A percentile compares a stretch with the other conserved stretches of the same genome.
These are phyloP conservation scores for Phaffomyces antillensis DNA, from an alignment of 805 yeast species.

Conservation along the genomic window DNA sequence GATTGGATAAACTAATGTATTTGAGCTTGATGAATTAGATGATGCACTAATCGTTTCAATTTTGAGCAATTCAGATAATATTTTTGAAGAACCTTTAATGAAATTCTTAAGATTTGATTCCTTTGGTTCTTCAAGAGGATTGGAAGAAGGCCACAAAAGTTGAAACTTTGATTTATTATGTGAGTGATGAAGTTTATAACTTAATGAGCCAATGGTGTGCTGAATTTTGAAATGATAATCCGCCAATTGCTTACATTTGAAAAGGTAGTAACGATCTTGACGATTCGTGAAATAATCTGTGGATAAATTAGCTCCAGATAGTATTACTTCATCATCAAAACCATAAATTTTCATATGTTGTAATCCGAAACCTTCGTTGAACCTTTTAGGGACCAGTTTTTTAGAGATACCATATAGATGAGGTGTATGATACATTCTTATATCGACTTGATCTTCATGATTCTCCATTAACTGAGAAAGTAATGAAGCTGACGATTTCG, in stretches of 20 bases:
- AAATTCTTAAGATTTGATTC: slow-evolving; percentile 43
- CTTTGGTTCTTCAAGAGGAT: slow-evolving; percentile 62
- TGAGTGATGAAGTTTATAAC: slow-evolving; percentile 54
- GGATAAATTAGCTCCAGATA: slow-evolving; percentile 89
- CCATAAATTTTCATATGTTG: slow-evolving; percentile 98
- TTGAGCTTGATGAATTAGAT: slow-evolving; percentile 13
- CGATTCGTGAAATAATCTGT: slow-evolving; percentile 89
- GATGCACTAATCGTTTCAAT: slow-evolving; percentile 4
- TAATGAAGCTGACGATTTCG: slow-evolving; percentile 64
- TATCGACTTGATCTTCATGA: slow-evolving; percentile 64
- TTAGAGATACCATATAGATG: slow-evolving; percentile 63
- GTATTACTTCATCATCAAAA: slow-evolving; percentile 79
- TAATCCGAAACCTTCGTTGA: slow-evolving; percentile 86
- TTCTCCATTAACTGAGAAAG: slow-evolving; percentile 58
- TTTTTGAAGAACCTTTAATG: slow-evolving; percentile 45
- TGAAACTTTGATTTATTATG: slow-evolving; percentile 41
- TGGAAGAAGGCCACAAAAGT: slow-evolving; percentile 68
- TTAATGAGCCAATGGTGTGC: slow-evolving; percentile 55
- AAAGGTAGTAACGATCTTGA: slow-evolving; percentile 85
- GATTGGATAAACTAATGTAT: slow-evolving; percentile 79
- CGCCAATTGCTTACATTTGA: slow-evolving; percentile 49
- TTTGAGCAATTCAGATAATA: slow-evolving; percentile 52
- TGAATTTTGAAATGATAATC: slow-evolving; percentile 75
- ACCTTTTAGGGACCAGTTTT: slow-evolving; percentile 63
- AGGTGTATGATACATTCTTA: slow-evolving; percentile 88